Percentiles rank a stretch among this genome's conserved stretches.
Conservation (phyloP, 2,329 filamentous ascomycete species). For the Xylaria digitata region DNA sequence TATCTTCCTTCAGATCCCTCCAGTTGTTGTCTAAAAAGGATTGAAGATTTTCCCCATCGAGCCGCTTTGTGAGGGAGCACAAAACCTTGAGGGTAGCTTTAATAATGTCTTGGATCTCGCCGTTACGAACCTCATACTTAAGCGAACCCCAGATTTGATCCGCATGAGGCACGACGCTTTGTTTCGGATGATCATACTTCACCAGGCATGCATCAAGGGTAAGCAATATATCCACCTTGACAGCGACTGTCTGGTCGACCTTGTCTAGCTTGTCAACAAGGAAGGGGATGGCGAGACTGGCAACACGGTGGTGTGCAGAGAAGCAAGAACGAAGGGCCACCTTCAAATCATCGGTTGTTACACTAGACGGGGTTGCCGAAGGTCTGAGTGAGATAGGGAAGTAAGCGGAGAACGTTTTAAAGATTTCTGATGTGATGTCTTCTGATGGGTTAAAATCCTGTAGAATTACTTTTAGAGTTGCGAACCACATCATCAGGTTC, state of each 20-base stretch:
- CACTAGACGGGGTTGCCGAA: constrained; percentile 60
- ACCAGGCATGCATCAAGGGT: constrained; percentile 66
- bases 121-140: constrained; percentile 72
- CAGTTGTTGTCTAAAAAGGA: constrained; percentile 62
- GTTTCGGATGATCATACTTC: constrained; percentile 59
- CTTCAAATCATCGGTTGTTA: constrained; percentile 69
- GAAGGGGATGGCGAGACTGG: constrained; percentile 62
- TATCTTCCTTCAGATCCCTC: constrained; percentile 64
- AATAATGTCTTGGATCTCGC: constrained; percentile 68
- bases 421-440: constrained; percentile 62
- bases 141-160: constrained; percentile 68
- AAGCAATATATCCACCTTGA: constrained; percentile 69
- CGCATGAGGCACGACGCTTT: constrained; percentile 61
- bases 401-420: constrained; percentile 68
- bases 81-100: constrained; percentile 67
- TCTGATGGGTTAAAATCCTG: constrained; percentile 58
- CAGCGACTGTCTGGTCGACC: constrained; percentile 67
- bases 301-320: constrained; percentile 60
- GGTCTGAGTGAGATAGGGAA: constrained; percentile 69
- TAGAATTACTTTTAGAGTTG: constrained; percentile 59
- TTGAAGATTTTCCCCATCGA: constrained; percentile 58
- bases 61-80: constrained; percentile 59
- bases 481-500: constrained; percentile 69
- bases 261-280: constrained; percentile 68
- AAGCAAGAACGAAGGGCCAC: constrained; percentile 65